Evolutionary conservation across 192 early-diverging fungal species (phyloP), one percentile per base, ranked within the genome.

Genomic region (Coemansia sp.): DNA sequence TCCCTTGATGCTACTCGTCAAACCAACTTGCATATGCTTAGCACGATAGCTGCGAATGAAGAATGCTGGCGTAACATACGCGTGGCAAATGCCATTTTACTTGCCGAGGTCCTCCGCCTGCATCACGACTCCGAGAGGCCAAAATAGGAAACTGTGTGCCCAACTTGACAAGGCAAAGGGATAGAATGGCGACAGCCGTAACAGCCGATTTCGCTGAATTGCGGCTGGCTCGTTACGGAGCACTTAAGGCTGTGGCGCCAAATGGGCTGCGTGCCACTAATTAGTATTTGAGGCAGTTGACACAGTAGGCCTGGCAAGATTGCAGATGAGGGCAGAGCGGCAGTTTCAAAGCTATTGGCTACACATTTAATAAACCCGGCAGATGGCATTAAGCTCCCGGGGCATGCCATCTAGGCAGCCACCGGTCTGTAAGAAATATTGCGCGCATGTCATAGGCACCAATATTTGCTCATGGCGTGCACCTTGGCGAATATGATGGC

Each of bases 401-500:
- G 9, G 19, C 15, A 56, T 29, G 32, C 17, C n/a, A 27, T 32
- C 3, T 14, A 9, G 53, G 29, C 32, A 35, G 53, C 53, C 53
- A 56, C 29, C 53, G 53, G 53, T 35, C 53, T 56, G 17, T 56
- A 6, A 15, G 9, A 31, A 56, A 32, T 31, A 69, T 62, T 53
- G 42, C 64, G 60, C 40, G 62, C 65, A 67, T 67, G 35, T 51
- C 15, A 20, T n/a, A 27, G 25, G 35, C 38, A 47, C 36, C 9
- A 17, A 47, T 68, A 35, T 24, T 14, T 45, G 32, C 37, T 7
- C 36, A 53, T 54, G 36, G 22, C 17, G 42, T 59, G 57, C 40
- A 36, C 7, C 36, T 68, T 37, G 22, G 25, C 51, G 24, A 40
- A 39, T 25, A 41, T 45, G 19, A 74, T 74, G 73, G 73, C 73